phyloP scores from a whole-genome alignment of 805 yeast species.

The Cyberlindnera petersonii region DNA sequence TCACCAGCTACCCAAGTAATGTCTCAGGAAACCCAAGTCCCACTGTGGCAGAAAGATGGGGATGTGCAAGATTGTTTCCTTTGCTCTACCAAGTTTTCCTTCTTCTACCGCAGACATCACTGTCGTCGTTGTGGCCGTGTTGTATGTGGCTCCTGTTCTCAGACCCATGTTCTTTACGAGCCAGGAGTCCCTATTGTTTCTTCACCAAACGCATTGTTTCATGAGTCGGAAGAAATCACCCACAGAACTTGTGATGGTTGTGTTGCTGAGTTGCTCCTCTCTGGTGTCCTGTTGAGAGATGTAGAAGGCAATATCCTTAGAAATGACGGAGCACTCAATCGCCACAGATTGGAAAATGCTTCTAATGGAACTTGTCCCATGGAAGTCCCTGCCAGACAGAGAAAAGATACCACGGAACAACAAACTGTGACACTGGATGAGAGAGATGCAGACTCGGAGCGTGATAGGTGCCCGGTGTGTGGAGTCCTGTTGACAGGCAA shows the following conservation, averaged over 20 bases:
- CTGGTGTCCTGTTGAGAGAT: conserved; percentile 6
- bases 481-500: conserved; percentile 19
- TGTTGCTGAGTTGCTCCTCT: conserved; percentile 47
- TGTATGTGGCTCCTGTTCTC: conserved; percentile 68
- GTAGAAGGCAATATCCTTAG: conserved; percentile 6
- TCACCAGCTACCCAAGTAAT: background rate
- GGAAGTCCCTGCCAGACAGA: conserved; percentile 13
- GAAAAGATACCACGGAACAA: conserved; percentile 11
- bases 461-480: conserved; percentile 41
- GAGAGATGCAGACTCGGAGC: conserved; percentile 27
- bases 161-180: conserved; percentile 47
- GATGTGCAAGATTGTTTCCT: conserved; percentile 48
- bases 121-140: conserved; percentile 79
- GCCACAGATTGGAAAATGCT: background rate
- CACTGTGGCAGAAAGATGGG: conserved; percentile 71
- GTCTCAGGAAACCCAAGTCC: conserved; percentile 17
- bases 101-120: conserved; percentile 75
- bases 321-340: background rate
- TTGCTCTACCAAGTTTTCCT: conserved; percentile 49
- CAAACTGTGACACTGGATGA: conserved; percentile 4
- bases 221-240: conserved; percentile 47
- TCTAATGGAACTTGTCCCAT: conserved; percentile 9
- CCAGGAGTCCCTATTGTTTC: conserved; percentile 56
- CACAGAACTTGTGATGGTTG: conserved; percentile 79
- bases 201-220: conserved; percentile 45